Conservation (phyloP, 805 yeast species). For the Lachancea meyersii region DNA sequence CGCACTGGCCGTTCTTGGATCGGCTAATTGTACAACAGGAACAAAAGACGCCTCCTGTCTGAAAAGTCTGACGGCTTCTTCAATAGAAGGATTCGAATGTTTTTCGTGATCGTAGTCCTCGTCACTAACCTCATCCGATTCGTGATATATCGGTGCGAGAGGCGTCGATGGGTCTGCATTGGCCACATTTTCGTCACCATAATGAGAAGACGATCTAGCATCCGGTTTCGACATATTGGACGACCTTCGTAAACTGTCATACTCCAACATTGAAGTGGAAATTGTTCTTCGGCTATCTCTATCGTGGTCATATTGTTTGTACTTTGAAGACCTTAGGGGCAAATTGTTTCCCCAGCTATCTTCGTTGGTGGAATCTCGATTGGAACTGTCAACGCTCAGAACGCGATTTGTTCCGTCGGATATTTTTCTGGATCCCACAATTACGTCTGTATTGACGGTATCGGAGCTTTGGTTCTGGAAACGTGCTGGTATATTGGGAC, state of each 20-base stretch:
- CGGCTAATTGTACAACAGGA: constrained; percentile 7
- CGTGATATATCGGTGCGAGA: neutral
- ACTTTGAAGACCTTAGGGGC: neutral
- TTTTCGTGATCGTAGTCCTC: constrained; percentile 9
- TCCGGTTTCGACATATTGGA: neutral
- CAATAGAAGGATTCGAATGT: constrained; percentile 21
- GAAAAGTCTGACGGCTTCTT: constrained; percentile 23
- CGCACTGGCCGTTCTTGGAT: neutral
- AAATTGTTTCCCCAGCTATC: neutral
- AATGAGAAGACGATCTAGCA: constrained; percentile 1
- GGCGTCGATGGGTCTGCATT: neutral
- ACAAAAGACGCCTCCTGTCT: constrained; percentile 17
- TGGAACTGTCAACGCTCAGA: neutral
- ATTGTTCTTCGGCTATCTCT: constrained; percentile 8
- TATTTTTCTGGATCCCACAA: constrained; percentile 1
- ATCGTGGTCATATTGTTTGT: neutral
- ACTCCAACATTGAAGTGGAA: constrained; percentile 7
- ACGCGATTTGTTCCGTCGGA: neutral
- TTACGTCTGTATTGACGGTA: constrained; percentile 8
- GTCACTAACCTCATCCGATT: constrained; percentile 4
- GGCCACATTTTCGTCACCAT: neutral
- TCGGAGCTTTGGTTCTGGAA: constrained; percentile 5
- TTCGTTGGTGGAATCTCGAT: neutral
- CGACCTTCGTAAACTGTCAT: neutral
- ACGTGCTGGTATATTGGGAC: neutral